A percentile compares a stretch with the other conserved stretches of the same genome.
phyloP scores from a whole-genome alignment of 495 filamentous ascomycete genomes.

The Thermothielavioides terrestris region DNA sequence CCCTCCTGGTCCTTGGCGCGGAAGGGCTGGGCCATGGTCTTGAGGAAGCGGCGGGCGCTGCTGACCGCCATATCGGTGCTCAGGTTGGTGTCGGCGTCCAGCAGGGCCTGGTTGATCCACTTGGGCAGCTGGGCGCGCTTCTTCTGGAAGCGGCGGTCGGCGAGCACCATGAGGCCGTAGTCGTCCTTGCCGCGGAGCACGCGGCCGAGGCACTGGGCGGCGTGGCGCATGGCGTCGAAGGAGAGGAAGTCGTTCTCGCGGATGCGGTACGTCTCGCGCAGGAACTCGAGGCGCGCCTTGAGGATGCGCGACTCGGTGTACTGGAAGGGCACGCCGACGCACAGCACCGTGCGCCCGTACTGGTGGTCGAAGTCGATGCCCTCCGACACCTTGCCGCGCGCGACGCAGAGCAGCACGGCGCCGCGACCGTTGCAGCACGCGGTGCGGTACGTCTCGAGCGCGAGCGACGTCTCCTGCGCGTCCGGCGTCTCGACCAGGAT shows the following conservation, averaged over 20 bases:
- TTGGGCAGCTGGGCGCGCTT: conserved; percentile 87
- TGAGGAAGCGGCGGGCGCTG: conserved; percentile 78
- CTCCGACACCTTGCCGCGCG: conserved; percentile 92
- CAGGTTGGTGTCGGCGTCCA: conserved; percentile 75
- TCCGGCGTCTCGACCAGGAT: conserved; percentile 98
- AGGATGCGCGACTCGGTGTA: conserved; percentile 97
- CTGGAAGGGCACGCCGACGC: conserved; percentile 96
- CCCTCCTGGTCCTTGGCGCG: conserved; percentile 75
- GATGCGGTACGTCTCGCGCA: conserved; percentile 94
- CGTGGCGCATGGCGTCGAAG: conserved; percentile 98
- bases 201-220: conserved; percentile 91
- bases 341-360: conserved; percentile 92
- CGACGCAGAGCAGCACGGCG: conserved; percentile 87
- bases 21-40: conserved; percentile 86
- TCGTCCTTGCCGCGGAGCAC: conserved; percentile 96
- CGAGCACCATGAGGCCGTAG: conserved; percentile 97
- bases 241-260: conserved; percentile 96
- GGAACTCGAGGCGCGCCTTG: conserved; percentile 90
- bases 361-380: conserved; percentile 99
- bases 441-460: conserved; percentile 92
- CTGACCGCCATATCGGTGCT: conserved; percentile 94
- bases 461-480: conserved; percentile 90
- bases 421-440: conserved; percentile 96
- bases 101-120: conserved; percentile 88
- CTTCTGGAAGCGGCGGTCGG: conserved; percentile 82